Evolutionary conservation across 2,329 filamentous ascomycete genomes (phyloP).

Genomic region (Xylaria digitata): DNA sequence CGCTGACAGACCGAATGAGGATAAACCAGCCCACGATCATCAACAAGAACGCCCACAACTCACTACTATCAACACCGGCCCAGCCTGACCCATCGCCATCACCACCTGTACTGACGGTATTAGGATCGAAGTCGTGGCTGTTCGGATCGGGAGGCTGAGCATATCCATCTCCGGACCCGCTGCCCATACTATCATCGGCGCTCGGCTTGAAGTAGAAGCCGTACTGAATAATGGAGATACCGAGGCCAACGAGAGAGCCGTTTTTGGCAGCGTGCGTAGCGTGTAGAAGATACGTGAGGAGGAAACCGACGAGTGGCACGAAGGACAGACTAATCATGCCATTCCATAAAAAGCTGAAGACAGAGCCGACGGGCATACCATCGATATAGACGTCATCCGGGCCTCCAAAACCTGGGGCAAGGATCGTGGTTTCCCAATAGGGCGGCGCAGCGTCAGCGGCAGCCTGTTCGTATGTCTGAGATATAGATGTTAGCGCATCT

Average conservation of each 20-base stretch:
- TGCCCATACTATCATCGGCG: constrained; percentile 59
- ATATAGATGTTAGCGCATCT: constrained; percentile 51
- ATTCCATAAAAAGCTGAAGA: constrained; percentile 92
- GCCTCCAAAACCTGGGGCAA: constrained; percentile 90
- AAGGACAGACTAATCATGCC: constrained; percentile 98
- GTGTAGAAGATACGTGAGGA: constrained; percentile 97
- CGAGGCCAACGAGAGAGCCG: constrained; percentile 91
- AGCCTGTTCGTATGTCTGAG: constrained; percentile 95
- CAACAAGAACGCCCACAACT: constrained; percentile 90
- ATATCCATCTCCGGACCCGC: constrained; percentile 65
- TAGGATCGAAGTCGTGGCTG: constrained; percentile 85
- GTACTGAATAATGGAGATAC: constrained; percentile 95
- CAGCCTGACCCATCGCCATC: constrained; percentile 57
- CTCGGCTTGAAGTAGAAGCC: constrained; percentile 92
- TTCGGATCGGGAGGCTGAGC: constrained; percentile 87
- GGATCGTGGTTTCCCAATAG: constrained; percentile 99
- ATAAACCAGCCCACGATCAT: constrained; percentile 99
- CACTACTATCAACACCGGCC: constrained; percentile 74
- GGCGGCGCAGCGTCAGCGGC: constrained; percentile 95
- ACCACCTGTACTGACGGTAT: constrained; percentile 62
- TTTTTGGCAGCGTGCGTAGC: constrained; percentile 99
- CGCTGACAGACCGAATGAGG: constrained; percentile 89
- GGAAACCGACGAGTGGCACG: constrained; percentile 88
- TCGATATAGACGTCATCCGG: constrained; percentile 97
- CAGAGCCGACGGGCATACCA: constrained; percentile 88